Conservation (phyloP, 208 protist species). For the Leishmania tarentolae region DNA sequence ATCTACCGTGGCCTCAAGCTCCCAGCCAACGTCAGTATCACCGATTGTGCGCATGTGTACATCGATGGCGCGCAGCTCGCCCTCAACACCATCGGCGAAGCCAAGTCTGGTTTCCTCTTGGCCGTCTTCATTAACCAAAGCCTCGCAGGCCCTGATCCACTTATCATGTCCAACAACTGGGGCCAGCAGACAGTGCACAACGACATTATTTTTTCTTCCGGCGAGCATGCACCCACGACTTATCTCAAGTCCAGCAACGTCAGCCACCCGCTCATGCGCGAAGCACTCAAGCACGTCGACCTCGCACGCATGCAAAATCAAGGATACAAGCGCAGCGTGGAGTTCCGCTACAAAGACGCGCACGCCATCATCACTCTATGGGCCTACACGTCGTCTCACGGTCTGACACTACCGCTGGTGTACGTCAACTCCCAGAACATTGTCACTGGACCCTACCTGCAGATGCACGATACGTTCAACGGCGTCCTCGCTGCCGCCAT, state of each 20-base stretch:
- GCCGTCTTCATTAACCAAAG: constrained; percentile 12
- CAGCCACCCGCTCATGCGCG: constrained; percentile 36
- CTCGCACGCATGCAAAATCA: constrained; percentile 3
- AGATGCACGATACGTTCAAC: neutral
- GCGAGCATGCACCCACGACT: neutral
- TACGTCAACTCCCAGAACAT: neutral
- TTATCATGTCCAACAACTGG: constrained; percentile 30
- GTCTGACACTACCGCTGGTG: constrained; percentile 7
- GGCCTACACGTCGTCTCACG: neutral
- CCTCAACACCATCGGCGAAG: neutral
- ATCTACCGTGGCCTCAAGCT: constrained; percentile 17
- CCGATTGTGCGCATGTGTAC: constrained; percentile 16
- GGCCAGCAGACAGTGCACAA: constrained; percentile 10
- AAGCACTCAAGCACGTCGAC: constrained; percentile 33
- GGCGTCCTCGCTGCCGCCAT: neutral
- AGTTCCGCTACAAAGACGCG: constrained; percentile 3
- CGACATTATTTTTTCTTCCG: neutral
- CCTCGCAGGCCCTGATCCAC: constrained; percentile 5
- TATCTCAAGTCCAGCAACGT: constrained; percentile 27
- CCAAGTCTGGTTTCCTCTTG: neutral
- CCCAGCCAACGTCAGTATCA: neutral
- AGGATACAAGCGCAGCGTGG: neutral
- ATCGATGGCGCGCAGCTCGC: constrained; percentile 10
- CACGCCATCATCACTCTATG: constrained; percentile 3
- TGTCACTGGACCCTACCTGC: constrained; percentile 2